Conservation (phyloP, 2,329 filamentous ascomycete genomes). For the Fusarium verticillioides region DNA sequence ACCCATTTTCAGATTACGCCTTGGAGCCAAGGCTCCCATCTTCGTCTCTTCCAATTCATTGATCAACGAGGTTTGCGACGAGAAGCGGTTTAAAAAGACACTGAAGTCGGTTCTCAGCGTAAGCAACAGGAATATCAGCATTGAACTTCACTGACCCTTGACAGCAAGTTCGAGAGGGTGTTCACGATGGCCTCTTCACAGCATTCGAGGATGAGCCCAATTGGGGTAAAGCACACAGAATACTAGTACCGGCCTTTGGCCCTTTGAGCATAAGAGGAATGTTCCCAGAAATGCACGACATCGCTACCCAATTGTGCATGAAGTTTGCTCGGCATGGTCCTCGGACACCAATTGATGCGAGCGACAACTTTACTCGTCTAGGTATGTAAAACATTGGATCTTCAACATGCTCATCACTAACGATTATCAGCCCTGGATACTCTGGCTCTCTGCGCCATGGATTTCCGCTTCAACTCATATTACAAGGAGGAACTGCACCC, state of each 20-base stretch:
- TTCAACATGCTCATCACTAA: background rate
- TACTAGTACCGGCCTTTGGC: slow-evolving; percentile 76
- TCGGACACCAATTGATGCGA: slow-evolving; percentile 65
- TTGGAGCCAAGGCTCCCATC: slow-evolving; percentile 44
- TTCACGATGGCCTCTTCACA: slow-evolving; percentile 75
- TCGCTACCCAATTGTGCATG: slow-evolving; percentile 71
- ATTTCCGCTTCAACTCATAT: slow-evolving; percentile 79
- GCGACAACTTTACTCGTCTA: slow-evolving; percentile 77
- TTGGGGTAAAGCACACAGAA: slow-evolving; percentile 74
- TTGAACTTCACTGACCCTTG: background rate
- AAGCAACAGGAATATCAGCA: slow-evolving; percentile 7
- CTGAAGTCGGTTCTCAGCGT: slow-evolving; percentile 60
- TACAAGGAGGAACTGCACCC: slow-evolving; percentile 76
- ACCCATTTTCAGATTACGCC: slow-evolving; percentile 36
- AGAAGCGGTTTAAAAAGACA: slow-evolving; percentile 72
- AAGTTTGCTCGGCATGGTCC: slow-evolving; percentile 76
- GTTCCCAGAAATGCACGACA: slow-evolving; percentile 77
- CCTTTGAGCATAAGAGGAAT: slow-evolving; percentile 74
- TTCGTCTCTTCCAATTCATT: slow-evolving; percentile 65
- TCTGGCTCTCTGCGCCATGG: slow-evolving; percentile 77
- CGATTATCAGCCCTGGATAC: slow-evolving; percentile 69
- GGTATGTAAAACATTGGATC: background rate
- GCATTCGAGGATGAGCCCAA: slow-evolving; percentile 63
- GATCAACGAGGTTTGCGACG: slow-evolving; percentile 72
- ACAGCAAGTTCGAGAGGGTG: slow-evolving; percentile 66